These are phyloP conservation scores for Kalmusia sp. DNA, from an alignment of 2,329 filamentous ascomycete species.

Conservation along the genomic window DNA sequence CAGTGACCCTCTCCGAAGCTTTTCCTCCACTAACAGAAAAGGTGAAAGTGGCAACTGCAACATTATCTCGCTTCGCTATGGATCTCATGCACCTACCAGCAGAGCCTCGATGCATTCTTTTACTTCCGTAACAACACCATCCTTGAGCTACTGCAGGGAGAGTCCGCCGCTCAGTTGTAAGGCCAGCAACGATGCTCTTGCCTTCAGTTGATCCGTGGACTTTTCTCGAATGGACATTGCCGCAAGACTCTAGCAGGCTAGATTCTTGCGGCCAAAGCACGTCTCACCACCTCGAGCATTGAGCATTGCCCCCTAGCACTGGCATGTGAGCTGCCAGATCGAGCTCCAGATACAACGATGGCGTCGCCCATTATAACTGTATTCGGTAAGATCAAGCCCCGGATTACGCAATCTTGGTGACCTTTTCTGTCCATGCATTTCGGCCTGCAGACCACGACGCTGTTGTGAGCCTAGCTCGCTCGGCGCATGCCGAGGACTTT, in stretches of 20 bases:
- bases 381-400: background rate
- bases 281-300: background rate
- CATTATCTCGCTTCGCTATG: background rate
- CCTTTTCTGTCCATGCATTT: background rate
- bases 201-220: background rate
- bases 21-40: background rate
- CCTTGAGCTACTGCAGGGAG: conserved; percentile 7
- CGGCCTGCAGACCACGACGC: background rate
- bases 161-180: background rate
- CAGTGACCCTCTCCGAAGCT: background rate
- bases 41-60: conserved; percentile 1
- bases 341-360: background rate
- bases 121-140: background rate
- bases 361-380: background rate
- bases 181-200: conserved; percentile 1
- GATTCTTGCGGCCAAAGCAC: background rate
- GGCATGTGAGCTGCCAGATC: background rate
- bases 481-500: background rate
- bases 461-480: background rate
- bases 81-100: background rate
- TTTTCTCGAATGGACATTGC: background rate
- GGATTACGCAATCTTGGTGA: background rate
- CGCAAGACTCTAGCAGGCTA: background rate
- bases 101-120: conserved; percentile 3
- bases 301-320: background rate